A percentile compares a stretch with the other conserved stretches of the same genome.
These are phyloP conservation scores for Yarrowia sp. DNA, from an alignment of 805 yeast genomes.

Conservation along the genomic window DNA sequence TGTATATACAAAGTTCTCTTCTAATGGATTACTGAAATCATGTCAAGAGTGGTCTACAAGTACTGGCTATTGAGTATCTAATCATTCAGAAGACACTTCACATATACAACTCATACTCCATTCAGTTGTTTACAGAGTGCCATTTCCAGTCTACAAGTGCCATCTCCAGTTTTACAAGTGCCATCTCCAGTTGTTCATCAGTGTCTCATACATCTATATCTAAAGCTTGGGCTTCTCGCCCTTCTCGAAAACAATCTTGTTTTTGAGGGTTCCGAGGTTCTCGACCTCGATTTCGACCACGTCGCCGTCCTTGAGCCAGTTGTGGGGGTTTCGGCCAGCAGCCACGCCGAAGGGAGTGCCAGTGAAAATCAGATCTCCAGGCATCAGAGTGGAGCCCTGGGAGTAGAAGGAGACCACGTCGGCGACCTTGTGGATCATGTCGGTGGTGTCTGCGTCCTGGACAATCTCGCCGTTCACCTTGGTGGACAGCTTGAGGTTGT, in stretches of 20 bases:
- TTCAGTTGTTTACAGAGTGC: too few relatives aligned
- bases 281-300: conserved; percentile 54
- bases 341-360: conserved; percentile 65
- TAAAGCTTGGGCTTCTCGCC: conserved; percentile 33
- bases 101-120: too few relatives aligned
- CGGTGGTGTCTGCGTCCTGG: conserved; percentile 57
- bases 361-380: conserved; percentile 63
- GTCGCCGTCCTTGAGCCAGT: conserved; percentile 57
- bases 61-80: too few relatives aligned
- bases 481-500: conserved; percentile 52
- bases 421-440: conserved; percentile 58
- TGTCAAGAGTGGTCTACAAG: too few relatives aligned
- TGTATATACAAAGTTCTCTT: too few relatives aligned
- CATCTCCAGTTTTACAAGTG: too few relatives aligned
- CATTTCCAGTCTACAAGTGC: too few relatives aligned
- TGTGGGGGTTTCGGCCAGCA: conserved; percentile 54
- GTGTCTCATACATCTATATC: neutral
- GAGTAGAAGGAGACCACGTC: conserved; percentile 57
- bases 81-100: too few relatives aligned
- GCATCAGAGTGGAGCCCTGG: conserved; percentile 59
- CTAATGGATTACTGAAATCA: too few relatives aligned
- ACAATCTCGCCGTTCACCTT: conserved; percentile 58
- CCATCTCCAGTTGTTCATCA: neutral
- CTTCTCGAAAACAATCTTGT: conserved; percentile 51
- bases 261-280: conserved; percentile 55